phyloP scores from a whole-genome alignment of 139 green algal genomes.

The Auxenochlorella pyrenoidosa region DNA sequence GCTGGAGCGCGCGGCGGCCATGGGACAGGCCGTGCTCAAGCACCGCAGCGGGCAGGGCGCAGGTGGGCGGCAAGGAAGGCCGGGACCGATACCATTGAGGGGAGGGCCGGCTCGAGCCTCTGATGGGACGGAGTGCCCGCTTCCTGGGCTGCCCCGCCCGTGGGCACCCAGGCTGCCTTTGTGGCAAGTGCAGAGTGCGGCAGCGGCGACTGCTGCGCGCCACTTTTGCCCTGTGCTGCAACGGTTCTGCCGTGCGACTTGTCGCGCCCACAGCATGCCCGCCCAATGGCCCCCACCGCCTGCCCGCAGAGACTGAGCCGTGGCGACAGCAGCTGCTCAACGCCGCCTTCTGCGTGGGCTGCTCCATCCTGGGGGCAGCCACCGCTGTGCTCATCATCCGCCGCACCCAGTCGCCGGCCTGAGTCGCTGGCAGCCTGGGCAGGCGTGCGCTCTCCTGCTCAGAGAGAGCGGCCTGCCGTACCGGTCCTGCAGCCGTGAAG shows the following conservation, averaged over 20 bases:
- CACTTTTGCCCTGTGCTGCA: no score
- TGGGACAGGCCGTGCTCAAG: conserved; percentile 26
- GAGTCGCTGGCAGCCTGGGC: not conserved
- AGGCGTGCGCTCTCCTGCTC: not conserved
- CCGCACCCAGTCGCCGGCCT: not conserved
- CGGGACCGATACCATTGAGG: not conserved
- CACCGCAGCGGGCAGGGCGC: conserved; percentile 23
- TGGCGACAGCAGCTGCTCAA: conserved; percentile 32
- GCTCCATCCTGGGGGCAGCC: conserved; percentile 17
- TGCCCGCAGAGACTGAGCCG: conserved; percentile 9
- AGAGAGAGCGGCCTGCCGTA: no score
- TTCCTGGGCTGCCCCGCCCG: not conserved
- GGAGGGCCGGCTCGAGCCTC: not conserved
- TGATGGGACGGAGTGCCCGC: no score
- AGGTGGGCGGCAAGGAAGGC: not conserved
- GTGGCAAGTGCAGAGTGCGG: no score
- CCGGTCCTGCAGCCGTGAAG: no score
- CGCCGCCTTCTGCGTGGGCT: not conserved
- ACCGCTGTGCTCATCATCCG: conserved; percentile 26
- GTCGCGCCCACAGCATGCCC: no score
- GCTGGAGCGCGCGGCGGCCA: conserved; percentile 13
- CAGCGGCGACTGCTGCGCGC: no score
- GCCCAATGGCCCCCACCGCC: no score
- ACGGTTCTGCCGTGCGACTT: no score
- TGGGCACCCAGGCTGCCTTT: no score